Evolutionary conservation across 108 stramenopile genomes (phyloP), one percentile per base, ranked within the genome.

Genomic region (Cyclotella kingstonii): DNA sequence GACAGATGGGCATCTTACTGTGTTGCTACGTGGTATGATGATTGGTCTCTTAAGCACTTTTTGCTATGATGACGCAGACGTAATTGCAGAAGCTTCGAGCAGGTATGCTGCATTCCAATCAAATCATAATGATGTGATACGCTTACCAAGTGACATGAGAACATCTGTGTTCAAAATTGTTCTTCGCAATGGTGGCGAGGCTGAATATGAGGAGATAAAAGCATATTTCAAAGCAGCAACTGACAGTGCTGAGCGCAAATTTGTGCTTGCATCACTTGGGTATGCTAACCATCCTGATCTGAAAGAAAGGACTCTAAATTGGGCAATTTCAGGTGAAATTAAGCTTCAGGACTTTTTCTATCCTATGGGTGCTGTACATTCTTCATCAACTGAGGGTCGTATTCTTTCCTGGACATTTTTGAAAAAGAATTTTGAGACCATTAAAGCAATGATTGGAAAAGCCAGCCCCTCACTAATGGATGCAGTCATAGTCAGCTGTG

Each of bases 321-420:
- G 96, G 95, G 70, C 95, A 21, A 82, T 90, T 1, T 83, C 88
- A 17, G 93, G 90, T 10, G 94, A 79, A 44, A 83, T 98, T 58
- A 98, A 98, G 65, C 70, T 96, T 47, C 97, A 98, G 71, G 97
- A 98, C 77, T 97, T 97, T 73, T 98, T 98, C 77, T 98, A 98
- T 66, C 84, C 93, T 19, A 91, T 94, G 63, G 89, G 91, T 35
- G 76, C 75, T 29, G 95, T 96, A 22, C 77, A 85, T 14, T 50
- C 67, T 7, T 87, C 88, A 35, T 76, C 79, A 15, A 75, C 75
- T 44, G 77, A 81, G 46, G 98, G 95, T 9, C 82, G 83, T 25
- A 85, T 90, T 30, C 77, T 95, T 27, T 52, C 90, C 15, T 98
- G 98, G 98, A 54, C 73, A 7, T 97, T 91, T 71, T 93, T 88